A percentile compares a stretch with the other conserved stretches of the same genome.
Conservation (phyloP, 495 filamentous ascomycete genomes). For the Daldinia grandis region DNA sequence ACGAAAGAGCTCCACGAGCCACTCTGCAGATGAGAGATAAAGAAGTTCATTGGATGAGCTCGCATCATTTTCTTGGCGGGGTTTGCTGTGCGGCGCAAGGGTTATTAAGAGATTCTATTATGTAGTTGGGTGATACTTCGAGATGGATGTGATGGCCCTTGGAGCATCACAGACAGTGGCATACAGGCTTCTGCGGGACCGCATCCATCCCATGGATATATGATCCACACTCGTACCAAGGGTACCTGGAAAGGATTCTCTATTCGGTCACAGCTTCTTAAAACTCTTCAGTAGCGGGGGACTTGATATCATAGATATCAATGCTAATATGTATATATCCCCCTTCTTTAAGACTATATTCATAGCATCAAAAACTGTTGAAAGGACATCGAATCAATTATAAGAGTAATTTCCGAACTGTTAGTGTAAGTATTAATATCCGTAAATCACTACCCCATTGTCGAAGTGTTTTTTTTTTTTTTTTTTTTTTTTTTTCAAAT, state of each 20-base stretch:
- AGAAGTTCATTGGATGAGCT: conserved; percentile 24
- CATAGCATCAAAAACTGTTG: conserved; percentile 1
- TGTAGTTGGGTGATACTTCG: conserved; percentile 26
- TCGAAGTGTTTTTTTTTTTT: too few relatives aligned
- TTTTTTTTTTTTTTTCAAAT: not conserved
- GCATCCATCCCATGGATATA: conserved; percentile 4
- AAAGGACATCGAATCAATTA: not conserved
- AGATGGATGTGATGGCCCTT: conserved; percentile 11
- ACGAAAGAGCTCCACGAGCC: conserved; percentile 8
- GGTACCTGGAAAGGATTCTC: conserved; percentile 9
- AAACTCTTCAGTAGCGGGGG: conserved; percentile 10
- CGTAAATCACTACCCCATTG: not conserved
- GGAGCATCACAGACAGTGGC: conserved; percentile 17
- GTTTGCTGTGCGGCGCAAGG: conserved; percentile 32
- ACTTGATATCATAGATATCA: conserved; percentile 25
- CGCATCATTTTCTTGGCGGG: conserved; percentile 29
- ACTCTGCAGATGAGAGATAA: conserved; percentile 25
- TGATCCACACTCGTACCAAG: conserved; percentile 19
- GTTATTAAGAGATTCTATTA: conserved; percentile 26
- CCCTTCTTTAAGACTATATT: conserved; percentile 15
- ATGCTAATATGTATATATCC: conserved; percentile 24
- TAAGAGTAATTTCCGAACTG: not conserved
- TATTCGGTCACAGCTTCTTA: conserved; percentile 12
- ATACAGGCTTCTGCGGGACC: conserved; percentile 18
- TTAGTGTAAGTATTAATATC: not conserved